A percentile compares a stretch with the other conserved stretches of the same genome.
Evolutionary conservation across 441 rosid genomes (phyloP).

Genomic region (Eutrema salsugineum): DNA sequence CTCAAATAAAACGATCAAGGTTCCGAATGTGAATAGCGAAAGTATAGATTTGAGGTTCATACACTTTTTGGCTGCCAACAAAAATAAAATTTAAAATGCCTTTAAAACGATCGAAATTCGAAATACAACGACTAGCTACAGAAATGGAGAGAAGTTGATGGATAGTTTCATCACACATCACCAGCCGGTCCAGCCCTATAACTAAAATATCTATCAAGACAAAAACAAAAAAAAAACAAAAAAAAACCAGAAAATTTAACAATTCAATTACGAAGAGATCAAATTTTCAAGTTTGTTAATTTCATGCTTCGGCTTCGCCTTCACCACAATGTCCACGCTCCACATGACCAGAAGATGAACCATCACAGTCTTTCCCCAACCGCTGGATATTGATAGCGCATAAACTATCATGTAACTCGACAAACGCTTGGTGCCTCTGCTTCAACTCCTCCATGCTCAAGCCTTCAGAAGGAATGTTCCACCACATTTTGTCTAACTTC

Average conservation of each 20-base stretch:
- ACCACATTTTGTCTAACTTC: constrained; percentile 21
- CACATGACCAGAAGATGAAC: neutral
- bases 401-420: neutral
- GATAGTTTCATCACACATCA: neutral
- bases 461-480: constrained; percentile 29
- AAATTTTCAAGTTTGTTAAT: neutral
- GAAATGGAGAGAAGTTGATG: neutral
- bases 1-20: too few species aligned
- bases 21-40: too few species aligned
- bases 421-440: neutral
- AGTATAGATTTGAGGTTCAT: too few species aligned
- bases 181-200: neutral
- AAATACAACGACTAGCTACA: neutral
- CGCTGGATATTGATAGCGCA: neutral
- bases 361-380: neutral
- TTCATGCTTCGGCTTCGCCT: neutral
- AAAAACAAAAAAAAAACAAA: neutral
- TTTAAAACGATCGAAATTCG: neutral
- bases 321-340: neutral
- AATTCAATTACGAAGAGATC: neutral
- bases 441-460: neutral
- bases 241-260: neutral
- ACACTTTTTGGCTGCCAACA: neutral
- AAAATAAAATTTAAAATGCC: neutral
- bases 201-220: neutral